phyloP scores from a whole-genome alignment of 2,329 filamentous ascomycete genomes.

The Fusarium sp. region DNA sequence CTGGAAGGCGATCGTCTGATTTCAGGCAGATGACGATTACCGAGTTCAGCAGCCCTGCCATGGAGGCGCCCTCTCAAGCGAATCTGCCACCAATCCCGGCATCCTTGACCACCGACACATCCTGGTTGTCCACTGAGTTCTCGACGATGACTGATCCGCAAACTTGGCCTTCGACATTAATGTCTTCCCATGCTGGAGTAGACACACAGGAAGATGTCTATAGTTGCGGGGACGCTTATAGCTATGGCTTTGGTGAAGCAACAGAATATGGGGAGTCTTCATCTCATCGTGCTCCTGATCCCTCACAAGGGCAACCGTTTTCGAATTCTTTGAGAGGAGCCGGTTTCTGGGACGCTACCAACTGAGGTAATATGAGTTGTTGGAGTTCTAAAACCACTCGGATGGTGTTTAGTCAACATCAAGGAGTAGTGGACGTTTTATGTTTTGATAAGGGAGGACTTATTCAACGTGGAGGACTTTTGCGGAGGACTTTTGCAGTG shows the following conservation, averaged over 20 bases:
- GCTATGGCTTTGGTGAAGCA: background rate
- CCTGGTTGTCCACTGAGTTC: background rate
- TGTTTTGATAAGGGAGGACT: background rate
- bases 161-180: background rate
- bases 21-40: background rate
- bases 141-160: background rate
- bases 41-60: background rate
- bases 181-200: background rate
- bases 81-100: background rate
- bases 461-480: background rate
- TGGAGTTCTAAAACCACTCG: too few species aligned
- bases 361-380: too few species aligned
- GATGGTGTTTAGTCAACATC: background rate
- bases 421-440: background rate
- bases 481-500: background rate
- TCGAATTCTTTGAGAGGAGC: background rate
- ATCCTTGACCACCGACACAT: background rate
- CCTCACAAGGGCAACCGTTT: background rate
- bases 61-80: background rate
- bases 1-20: background rate
- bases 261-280: background rate
- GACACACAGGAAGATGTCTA: background rate
- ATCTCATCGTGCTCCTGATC: background rate
- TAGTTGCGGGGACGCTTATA: background rate
- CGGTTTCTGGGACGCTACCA: fast-evolving